Base-by-base conservation (phyloP, 768 basidiomycete species). In the Symmetrospora coprosmae region DNA sequence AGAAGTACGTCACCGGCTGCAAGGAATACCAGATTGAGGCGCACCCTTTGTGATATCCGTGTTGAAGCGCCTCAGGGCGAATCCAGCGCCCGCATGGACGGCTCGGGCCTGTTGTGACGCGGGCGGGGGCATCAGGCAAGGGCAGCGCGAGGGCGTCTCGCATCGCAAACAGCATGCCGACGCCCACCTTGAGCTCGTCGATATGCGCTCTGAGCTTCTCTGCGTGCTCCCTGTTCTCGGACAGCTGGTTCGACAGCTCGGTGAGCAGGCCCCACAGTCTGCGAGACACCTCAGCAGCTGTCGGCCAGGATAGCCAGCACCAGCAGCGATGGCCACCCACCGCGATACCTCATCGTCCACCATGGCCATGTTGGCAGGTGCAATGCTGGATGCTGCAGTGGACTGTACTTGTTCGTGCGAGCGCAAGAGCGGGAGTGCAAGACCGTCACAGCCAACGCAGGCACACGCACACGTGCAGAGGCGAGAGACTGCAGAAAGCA, bases 31-130 rank as follows among this genome's bases (percentile, higher is more conserved):
- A n/a, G n/a, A n/a, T n/a, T n/a, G 1, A 25, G 4, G 69, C 75
- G 56, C 64, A 85, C 86, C 86, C 77, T 85, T 82, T 14, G 85
- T 81, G 4, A 96, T 80, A 71, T 96, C 90, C 8, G 82, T 80
- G 71, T 92, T 91, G 72, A 84, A 86, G 37, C 90, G 79, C 65
- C 89, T 76, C 38, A 96, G 75, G 0, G 82, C 78, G 71, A 85
- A 87, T 2, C 87, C 87, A 25, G 83, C 80, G 5, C 80, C 80
- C 2, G 78, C 74, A 67, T 87, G 78, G 0, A 78, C 73, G 17
- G 88, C 85, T 72, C 89, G 83, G n/a, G 78, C 79, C 87, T 87
- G 70, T 8, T 45, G 1, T 27, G 6, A 2, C 21, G 13, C 27
- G 19, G 16, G 17, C 4, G 6, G 52, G 17, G 5, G 4, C 52